Evolutionary conservation across 805 yeast genomes (phyloP).

Genomic region (Candida oleophila): DNA sequence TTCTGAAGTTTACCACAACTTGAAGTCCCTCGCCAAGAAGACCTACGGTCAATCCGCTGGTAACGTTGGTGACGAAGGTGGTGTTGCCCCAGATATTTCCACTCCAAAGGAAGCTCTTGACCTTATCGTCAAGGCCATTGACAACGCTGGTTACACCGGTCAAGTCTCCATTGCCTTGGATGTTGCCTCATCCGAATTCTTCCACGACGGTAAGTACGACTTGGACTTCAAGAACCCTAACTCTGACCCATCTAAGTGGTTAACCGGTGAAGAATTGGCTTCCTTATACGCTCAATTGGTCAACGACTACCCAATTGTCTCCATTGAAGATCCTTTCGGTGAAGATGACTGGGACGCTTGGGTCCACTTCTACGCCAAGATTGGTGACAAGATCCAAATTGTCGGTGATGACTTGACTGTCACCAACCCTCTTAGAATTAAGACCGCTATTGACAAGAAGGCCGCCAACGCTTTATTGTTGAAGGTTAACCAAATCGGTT

Average conservation of each 20-base stretch:
- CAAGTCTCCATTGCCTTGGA: slow-evolving; percentile 20
- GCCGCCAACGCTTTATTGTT: slow-evolving; percentile 20
- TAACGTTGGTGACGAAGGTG: slow-evolving; percentile 26
- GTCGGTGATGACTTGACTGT: slow-evolving; percentile 24
- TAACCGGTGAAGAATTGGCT: slow-evolving; percentile 19
- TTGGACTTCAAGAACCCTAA: slow-evolving; percentile 20
- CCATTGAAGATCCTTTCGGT: slow-evolving; percentile 22
- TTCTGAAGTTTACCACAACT: slow-evolving; percentile 20
- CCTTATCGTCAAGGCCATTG: slow-evolving; percentile 17
- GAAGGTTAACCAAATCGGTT: slow-evolving; percentile 23
- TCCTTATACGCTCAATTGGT: slow-evolving; percentile 15
- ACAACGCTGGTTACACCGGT: slow-evolving; percentile 17
- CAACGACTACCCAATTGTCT: slow-evolving; percentile 19
- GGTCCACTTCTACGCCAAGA: slow-evolving; percentile 14
- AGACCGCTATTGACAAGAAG: slow-evolving; percentile 18
- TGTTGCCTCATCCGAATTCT: slow-evolving; percentile 22
- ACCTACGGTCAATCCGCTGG: slow-evolving; percentile 21
- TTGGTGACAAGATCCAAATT: slow-evolving; percentile 14
- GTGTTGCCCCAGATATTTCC: slow-evolving; percentile 20
- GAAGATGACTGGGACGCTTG: slow-evolving; percentile 25
- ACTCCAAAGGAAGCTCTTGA: slow-evolving; percentile 21
- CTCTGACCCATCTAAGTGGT: slow-evolving; percentile 15
- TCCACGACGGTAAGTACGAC: slow-evolving; percentile 19
- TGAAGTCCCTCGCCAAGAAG: slow-evolving; percentile 17
- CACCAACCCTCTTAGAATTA: slow-evolving; percentile 19